Base-by-base conservation (phyloP, 495 filamentous ascomycete species). In the Copromyces sp. region DNA sequence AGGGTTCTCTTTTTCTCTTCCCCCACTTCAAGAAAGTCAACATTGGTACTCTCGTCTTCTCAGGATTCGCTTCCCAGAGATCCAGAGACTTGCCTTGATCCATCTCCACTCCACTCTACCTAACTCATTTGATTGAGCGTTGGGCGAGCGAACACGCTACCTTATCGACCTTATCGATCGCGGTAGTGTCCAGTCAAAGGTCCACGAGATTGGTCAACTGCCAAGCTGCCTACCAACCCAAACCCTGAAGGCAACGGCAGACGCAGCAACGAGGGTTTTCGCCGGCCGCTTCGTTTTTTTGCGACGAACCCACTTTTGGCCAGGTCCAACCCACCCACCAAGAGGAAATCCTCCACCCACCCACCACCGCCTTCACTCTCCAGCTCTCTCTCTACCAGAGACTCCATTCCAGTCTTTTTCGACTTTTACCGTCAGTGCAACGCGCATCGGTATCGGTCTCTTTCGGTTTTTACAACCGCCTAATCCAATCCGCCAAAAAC, bases 61-160 rank as follows among this genome's bases (percentile, higher is more conserved):
- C 75, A 80, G 77, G 77, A 77, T 76, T 75, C 35, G 35, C 70
- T 73, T 79, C 78, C 53, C 78, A 78, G 74, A 74, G 75, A 76
- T 71, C 53, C 59, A 72, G 78, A 78, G 80, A 82, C 78, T 76
- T 73, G 72, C 47, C 69, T 69, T 37, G 53, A 72, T 78, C 75
- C 71, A 77, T 81, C 79, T 80, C 80, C 79, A 78, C 82, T 83
- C 83, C 79, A 70, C 74, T 76, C 29, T 65, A 65, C 53, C 53
- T 65, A 65, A 65, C 53, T 65, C 53, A 65, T 29, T 65, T 65
- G 53, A 65, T 65, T 65, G 53, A 65, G 53, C 53, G 53, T 65
- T 65, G 53, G 42, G 42, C 70, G 70, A 68, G 29, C 70, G 32
- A 59, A 65, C 53, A 65, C 53, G 29, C 29, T 61, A 32, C 5